Evolutionary conservation across 2,329 filamentous ascomycete species (phyloP), one percentile per base, ranked within the genome.

Genomic region (Cercospora brassicicola): DNA sequence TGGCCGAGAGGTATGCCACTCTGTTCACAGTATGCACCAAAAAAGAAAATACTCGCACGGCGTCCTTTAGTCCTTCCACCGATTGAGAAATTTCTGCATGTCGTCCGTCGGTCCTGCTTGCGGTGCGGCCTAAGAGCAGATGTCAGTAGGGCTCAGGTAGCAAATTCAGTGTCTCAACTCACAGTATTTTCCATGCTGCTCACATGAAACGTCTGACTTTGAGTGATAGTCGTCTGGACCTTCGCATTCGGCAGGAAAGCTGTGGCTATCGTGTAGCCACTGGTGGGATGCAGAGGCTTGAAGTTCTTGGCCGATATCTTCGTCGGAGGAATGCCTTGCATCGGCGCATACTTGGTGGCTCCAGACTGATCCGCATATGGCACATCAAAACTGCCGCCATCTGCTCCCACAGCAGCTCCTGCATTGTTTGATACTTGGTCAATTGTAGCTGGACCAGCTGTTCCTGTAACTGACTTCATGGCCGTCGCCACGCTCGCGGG

Each of bases 131-230:
- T 89, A 73, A 1, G 26, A 18, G 48, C 9, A 20, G 23, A 57
- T 60, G n/a, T 72, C 30, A 68, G 66, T 36, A 15, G n/a, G 15
- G 36, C 15, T 33, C 67, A 31, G 9, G 42, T 15, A 31, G n/a
- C 30, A 18, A 11, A 7, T 33, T 11, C 36, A 28, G 18, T 48
- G 20, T 57, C 55, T 23, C 51, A 33, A 82, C 86, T 74, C 81
- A 89, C 88, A 56, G 87, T 85, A 73, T 89, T 88, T 78, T 87
- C 87, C 68, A 82, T 82, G 71, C 84, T 87, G 57, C 76, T 76
- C 18, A 83, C 80, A 28, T 79, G 83, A 73, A 82, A 86, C 0
- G 86, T 88, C 67, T 84, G 78, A 64, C 79, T 78, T 57, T 82
- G 79, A 3, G 85, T 87, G 7, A 84, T 72, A 2, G 88, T 90